phyloP scores from a whole-genome alignment of 352 stramenopile species.

The Phytophthora chlamydospora region DNA sequence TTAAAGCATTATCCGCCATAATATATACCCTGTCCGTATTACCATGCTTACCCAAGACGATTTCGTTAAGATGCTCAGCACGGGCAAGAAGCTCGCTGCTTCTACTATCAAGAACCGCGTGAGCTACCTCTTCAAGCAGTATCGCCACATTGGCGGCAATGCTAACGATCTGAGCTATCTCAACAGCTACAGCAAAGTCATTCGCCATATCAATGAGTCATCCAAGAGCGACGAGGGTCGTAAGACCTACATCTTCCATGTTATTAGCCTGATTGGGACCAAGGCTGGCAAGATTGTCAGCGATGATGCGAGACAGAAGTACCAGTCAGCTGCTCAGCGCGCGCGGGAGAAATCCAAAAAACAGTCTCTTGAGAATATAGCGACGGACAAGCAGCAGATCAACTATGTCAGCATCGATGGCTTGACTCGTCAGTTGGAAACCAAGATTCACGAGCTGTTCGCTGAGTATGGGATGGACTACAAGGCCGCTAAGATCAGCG shows the following conservation, averaged over 20 bases:
- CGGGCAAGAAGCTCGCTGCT: not conserved
- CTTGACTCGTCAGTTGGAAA: too few species aligned
- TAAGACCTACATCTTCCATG: slow-evolving; percentile 5
- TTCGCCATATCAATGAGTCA: not conserved
- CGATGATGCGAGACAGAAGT: not conserved
- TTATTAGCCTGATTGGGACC: not conserved
- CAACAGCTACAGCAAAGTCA: not conserved
- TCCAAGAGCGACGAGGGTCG: not conserved
- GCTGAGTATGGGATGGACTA: not conserved
- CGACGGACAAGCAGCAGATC: too few species aligned
- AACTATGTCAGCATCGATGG: too few species aligned
- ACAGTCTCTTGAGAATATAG: too few species aligned
- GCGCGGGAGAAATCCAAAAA: not conserved
- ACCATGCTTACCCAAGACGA: slow-evolving; percentile 1
- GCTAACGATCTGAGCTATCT: not conserved
- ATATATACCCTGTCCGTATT: not conserved
- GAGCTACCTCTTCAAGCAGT: not conserved
- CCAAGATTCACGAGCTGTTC: not conserved
- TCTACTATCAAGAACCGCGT: not conserved
- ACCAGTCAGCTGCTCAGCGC: not conserved
- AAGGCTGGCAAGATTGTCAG: not conserved
- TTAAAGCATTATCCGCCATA: too few species aligned
- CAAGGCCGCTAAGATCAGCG: not conserved
- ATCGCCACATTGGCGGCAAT: not conserved
- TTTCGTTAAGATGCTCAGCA: not conserved